These are phyloP conservation scores for Stevia rebaudiana DNA, from an alignment of 140 eudicot genomes.

Conservation along the genomic window DNA sequence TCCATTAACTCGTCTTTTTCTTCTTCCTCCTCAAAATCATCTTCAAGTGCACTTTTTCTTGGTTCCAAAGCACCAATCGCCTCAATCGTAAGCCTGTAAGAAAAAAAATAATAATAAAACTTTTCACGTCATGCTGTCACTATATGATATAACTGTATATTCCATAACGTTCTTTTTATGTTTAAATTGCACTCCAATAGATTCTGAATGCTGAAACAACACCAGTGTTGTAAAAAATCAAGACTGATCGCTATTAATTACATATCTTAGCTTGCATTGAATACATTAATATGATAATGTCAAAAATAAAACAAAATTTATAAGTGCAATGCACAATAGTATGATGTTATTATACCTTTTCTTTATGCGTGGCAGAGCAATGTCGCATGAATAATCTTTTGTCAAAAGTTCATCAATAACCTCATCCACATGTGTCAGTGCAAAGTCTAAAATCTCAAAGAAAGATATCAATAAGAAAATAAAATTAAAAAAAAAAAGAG, in stretches of 20 bases:
- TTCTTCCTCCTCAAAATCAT: conserved; percentile 98
- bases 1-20: conserved; percentile 81
- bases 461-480: conserved; percentile 1
- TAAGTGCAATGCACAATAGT: not conserved
- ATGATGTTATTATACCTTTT: conserved; percentile 51
- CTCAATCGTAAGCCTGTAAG: conserved; percentile 54
- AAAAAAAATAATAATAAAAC: not conserved
- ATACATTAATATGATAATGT: not conserved
- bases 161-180: not conserved
- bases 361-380: conserved; percentile 86
- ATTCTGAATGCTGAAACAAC: not conserved
- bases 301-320: not conserved
- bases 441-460: conserved; percentile 34
- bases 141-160: not conserved
- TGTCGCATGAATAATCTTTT: conserved; percentile 85
- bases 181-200: not conserved
- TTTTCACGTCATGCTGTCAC: not conserved
- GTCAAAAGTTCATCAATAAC: conserved; percentile 87
- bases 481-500: conserved; percentile 5
- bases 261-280: not conserved
- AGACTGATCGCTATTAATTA: not conserved
- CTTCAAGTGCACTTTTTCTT: conserved; percentile 95
- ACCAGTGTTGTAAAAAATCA: too few relatives aligned
- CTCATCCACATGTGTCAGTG: conserved; percentile 89
- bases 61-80: conserved; percentile 71